Evolutionary conservation across 148 eudicot genomes (phyloP), one percentile per base, ranked within the genome.

Genomic region (Camellia japonica): DNA sequence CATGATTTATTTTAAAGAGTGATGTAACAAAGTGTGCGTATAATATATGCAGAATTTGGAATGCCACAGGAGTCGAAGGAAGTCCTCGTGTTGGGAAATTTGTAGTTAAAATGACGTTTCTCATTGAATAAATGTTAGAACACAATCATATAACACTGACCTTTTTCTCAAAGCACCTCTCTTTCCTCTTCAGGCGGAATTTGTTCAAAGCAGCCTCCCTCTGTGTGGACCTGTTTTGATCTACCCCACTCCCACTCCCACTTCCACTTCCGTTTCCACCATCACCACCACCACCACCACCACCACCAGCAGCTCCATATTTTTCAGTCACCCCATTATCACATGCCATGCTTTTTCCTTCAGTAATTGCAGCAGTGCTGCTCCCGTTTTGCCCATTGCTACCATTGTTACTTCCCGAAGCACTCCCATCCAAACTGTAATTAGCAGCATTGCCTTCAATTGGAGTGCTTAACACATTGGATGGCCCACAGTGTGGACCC

Each of bases 121-220:
- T 30, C 44, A 74, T 30, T 7, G 42, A 30, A 30, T 18, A 42
- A 65, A 74, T 20, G 75, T 16, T 71, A 62, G 38, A 73, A 49
- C 71, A 65, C 68, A 74, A 62, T 60, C 43, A 47, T 58, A 76
- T 49, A 70, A 10, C 42, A 75, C 67, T 62, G 88, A 92, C 95
- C 95, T 80, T 91, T 85, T 87, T 92, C 81, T 88, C 88, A 73
- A 90, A 90, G 88, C 90, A 88, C 84, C 95, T 88, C 72, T 86
- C 95, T 81, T 91, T 91, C 78, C 95, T 87, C 84, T 91, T 90
- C 74, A 78, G 87, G 18, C 88, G 88, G 71, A 86, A 88, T 78
- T 90, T 91, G 46, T 86, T 84, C 77, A 87, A 83, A 81, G 93
- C 90, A 79, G 93, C 89, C 82, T 87, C 90, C 71, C 93, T 87